A percentile compares a stretch with the other conserved stretches of the same genome.
Evolutionary conservation across 768 basidiomycete genomes (phyloP).

Genomic region (Suillus placidus): DNA sequence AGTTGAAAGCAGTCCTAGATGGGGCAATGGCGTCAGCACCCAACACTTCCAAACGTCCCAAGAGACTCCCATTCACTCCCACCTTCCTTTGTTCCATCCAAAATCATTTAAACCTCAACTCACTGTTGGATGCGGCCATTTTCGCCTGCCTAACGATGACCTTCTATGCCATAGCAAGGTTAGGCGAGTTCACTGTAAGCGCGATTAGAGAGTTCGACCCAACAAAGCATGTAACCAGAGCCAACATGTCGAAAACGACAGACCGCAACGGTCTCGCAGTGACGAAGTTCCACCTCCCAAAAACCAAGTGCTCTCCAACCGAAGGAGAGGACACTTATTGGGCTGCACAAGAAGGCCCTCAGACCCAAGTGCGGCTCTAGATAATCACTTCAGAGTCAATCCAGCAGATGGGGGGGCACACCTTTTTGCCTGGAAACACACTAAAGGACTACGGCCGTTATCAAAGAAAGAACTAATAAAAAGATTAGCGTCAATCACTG

Average conservation of each 20-base stretch:
- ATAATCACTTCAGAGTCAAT: constrained; percentile 24
- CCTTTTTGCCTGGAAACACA: constrained; percentile 9
- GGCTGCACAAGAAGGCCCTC: constrained; percentile 30
- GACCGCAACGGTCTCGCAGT: too few species aligned
- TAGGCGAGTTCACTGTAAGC: constrained; percentile 2
- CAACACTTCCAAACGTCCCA: constrained; percentile 1
- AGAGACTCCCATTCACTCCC: constrained; percentile 16
- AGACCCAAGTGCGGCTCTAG: constrained; percentile 28
- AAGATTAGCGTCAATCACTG: not conserved
- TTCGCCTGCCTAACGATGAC: not conserved
- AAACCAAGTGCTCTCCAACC: too few species aligned
- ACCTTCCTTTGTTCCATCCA: constrained; percentile 3
- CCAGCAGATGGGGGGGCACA: constrained; percentile 11
- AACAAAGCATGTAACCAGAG: constrained; percentile 20
- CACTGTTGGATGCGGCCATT: not conserved
- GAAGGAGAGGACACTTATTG: constrained; percentile 38
- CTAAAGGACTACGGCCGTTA: constrained; percentile 21
- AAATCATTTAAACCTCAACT: not conserved
- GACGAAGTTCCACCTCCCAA: too few species aligned
- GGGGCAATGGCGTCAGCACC: constrained; percentile 16
- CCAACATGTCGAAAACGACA: too few species aligned
- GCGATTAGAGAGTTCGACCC: constrained; percentile 41
- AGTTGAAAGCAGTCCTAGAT: constrained; percentile 18
- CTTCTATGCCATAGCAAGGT: not conserved
- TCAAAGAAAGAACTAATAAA: constrained; percentile 29